These are phyloP conservation scores for Tolypocladium pustulatum DNA, from an alignment of 2,329 filamentous ascomycete genomes.

Conservation along the genomic window DNA sequence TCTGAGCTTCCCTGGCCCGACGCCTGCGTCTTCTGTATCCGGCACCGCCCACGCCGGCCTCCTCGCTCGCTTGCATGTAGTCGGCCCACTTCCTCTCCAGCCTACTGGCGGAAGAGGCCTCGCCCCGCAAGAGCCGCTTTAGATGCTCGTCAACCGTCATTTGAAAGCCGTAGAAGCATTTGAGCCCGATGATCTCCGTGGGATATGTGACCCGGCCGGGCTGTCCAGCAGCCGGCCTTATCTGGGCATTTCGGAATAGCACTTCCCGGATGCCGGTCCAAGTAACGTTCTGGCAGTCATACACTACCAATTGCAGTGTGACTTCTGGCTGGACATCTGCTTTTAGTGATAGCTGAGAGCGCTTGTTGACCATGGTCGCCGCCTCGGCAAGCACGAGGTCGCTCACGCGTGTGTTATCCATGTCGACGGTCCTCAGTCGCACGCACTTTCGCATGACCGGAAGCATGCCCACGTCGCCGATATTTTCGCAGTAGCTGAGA, in stretches of 20 bases:
- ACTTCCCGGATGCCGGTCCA: slow-evolving; percentile 89
- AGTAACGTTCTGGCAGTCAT: slow-evolving; percentile 84
- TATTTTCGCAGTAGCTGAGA: slow-evolving; percentile 78
- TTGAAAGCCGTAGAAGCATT: slow-evolving; percentile 94
- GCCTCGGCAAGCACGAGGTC: slow-evolving; percentile 81
- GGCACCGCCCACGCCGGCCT: slow-evolving; percentile 59
- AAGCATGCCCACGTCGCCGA: slow-evolving; percentile 77
- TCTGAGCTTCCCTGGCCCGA: slow-evolving; percentile 70
- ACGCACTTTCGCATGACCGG: slow-evolving; percentile 69
- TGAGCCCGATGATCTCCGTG: slow-evolving; percentile 71
- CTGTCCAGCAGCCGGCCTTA: slow-evolving; percentile 39
- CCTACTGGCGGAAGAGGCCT: slow-evolving; percentile 62
- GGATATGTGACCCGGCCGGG: slow-evolving; percentile 46
- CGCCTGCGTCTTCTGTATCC: slow-evolving; percentile 61
- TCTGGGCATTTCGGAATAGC: slow-evolving; percentile 71
- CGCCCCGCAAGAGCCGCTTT: slow-evolving; percentile 70
- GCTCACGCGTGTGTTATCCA: slow-evolving; percentile 90
- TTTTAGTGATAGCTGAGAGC: slow-evolving; percentile 36
- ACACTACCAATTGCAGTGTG: slow-evolving; percentile 69
- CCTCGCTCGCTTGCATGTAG: slow-evolving; percentile 86
- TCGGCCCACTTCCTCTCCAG: slow-evolving; percentile 87
- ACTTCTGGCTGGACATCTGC: slow-evolving; percentile 35
- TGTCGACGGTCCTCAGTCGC: slow-evolving; percentile 59
- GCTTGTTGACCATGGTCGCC: slow-evolving; percentile 63
- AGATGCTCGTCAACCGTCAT: slow-evolving; percentile 91